Evolutionary conservation across 1,139 yeast species (phyloP).

Genomic region (Suhomyces yuchorum): DNA sequence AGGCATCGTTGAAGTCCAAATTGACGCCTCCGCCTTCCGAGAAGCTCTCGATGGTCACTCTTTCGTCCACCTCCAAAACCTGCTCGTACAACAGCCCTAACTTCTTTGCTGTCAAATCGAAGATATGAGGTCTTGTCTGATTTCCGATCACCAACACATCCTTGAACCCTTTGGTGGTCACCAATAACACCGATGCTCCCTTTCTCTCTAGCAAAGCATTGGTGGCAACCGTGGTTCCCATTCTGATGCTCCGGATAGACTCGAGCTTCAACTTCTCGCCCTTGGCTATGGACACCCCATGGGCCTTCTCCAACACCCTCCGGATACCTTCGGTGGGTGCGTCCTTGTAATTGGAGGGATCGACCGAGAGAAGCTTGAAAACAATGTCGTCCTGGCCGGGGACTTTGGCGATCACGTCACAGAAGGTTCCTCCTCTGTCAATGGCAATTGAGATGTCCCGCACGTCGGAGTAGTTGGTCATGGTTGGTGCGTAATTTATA

Average conservation of each 20-base stretch:
- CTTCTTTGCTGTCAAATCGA: slow-evolving; percentile 25
- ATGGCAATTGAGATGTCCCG: slow-evolving; percentile 24
- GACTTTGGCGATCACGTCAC: slow-evolving; percentile 68
- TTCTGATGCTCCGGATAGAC: slow-evolving; percentile 21
- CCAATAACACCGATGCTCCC: slow-evolving; percentile 52
- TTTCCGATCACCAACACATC: slow-evolving; percentile 47
- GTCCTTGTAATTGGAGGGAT: slow-evolving; percentile 81
- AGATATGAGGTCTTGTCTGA: slow-evolving; percentile 26
- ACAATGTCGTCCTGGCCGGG: slow-evolving; percentile 42
- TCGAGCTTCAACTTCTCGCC: slow-evolving; percentile 26
- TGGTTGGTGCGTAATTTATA: too few relatives aligned
- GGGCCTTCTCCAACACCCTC: slow-evolving; percentile 64
- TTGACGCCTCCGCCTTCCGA: slow-evolving; percentile 47
- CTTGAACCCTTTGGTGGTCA: slow-evolving; percentile 55
- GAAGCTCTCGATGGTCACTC: slow-evolving; percentile 37
- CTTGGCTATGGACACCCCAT: slow-evolving; percentile 51
- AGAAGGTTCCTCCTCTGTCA: slow-evolving; percentile 85
- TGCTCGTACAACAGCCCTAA: slow-evolving; percentile 32
- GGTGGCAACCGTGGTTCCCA: slow-evolving; percentile 30
- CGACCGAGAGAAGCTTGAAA: slow-evolving; percentile 78
- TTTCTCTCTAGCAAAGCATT: slow-evolving; percentile 37
- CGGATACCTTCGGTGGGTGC: slow-evolving; percentile 93
- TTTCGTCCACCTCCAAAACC: slow-evolving; percentile 45
- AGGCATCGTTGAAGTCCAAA: slow-evolving; percentile 19
- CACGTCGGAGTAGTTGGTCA: slow-evolving; percentile 6